Conservation (phyloP, 1,139 yeast genomes). For the Hyphopichia pseudoburtonii region DNA sequence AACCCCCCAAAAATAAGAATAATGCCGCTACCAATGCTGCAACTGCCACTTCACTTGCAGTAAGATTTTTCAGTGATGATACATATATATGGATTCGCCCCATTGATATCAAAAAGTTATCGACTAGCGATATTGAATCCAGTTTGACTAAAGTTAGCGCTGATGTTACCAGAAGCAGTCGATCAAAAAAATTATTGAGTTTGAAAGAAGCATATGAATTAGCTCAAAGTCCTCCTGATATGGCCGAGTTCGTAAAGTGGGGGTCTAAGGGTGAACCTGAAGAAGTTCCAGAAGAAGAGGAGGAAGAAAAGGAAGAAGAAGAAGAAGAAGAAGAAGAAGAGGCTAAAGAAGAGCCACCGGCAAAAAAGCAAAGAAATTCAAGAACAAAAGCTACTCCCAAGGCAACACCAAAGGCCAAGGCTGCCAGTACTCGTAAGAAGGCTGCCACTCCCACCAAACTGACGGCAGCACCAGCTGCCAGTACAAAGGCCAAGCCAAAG, state of each 20-base stretch:
- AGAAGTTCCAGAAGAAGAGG: constrained; percentile 21
- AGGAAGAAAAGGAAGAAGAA: constrained; percentile 15
- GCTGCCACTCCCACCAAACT: too few species aligned
- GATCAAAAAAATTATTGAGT: constrained; percentile 34
- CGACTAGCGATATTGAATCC: constrained; percentile 25
- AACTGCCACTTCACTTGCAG: constrained; percentile 35
- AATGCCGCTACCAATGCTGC: constrained; percentile 36
- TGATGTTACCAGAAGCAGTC: background rate
- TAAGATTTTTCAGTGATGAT: constrained; percentile 64
- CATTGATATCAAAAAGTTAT: constrained; percentile 39
- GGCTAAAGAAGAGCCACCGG: constrained; percentile 13
- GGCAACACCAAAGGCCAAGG: constrained; percentile 1
- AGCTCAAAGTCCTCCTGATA: constrained; percentile 44
- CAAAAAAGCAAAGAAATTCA: constrained; percentile 15
- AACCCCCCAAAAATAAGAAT: constrained; percentile 22
- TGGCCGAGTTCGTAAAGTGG: constrained; percentile 41
- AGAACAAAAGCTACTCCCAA: constrained; percentile 7
- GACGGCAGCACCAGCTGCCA: constrained; percentile 11
- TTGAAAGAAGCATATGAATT: constrained; percentile 40
- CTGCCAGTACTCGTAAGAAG: constrained; percentile 1
- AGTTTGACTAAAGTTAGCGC: constrained; percentile 11
- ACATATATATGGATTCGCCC: constrained; percentile 61
- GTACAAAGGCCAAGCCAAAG: constrained; percentile 9
- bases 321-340: constrained; percentile 12
- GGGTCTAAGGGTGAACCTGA: constrained; percentile 43